Conservation (phyloP, 306 rosid species). For the apple (Malus domestica) region DNA sequence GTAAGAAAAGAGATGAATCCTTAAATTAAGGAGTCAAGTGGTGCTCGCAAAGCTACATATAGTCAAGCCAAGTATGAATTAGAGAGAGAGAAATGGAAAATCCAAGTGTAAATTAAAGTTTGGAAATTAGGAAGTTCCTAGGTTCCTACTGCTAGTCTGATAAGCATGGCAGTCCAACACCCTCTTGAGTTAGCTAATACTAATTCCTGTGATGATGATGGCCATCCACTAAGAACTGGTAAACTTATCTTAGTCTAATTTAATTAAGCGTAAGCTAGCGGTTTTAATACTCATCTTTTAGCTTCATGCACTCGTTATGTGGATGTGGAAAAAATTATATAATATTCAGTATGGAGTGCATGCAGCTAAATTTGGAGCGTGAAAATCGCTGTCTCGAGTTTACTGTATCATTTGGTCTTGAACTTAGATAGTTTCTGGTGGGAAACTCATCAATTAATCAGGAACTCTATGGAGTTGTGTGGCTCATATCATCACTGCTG, state of each 20-base stretch:
- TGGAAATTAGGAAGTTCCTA: neutral
- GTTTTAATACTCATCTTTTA: no score
- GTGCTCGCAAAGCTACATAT: neutral
- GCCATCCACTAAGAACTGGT: conserved; percentile 53
- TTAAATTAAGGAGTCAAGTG: neutral
- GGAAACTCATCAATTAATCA: conserved; percentile 9
- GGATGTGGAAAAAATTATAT: neutral
- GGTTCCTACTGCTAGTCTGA: conserved; percentile 16
- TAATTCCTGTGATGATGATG: conserved; percentile 53
- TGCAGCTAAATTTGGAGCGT: neutral
- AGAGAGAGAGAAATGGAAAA: neutral
- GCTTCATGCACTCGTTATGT: neutral
- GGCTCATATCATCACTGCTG: conserved; percentile 73
- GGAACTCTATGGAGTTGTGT: conserved; percentile 44
- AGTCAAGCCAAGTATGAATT: neutral
- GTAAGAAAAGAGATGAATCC: no score
- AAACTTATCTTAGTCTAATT: conserved; percentile 17
- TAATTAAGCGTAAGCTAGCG: neutral
- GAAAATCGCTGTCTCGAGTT: neutral
- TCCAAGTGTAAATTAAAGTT: neutral
- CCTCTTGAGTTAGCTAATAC: conserved; percentile 35
- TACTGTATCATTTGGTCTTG: neutral
- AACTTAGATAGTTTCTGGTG: conserved; percentile 1
- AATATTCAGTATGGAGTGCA: neutral
- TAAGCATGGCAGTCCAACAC: conserved; percentile 40